Evolutionary conservation across 164 flowering plant species (phyloP).

Genomic region (Malania oleifera): DNA sequence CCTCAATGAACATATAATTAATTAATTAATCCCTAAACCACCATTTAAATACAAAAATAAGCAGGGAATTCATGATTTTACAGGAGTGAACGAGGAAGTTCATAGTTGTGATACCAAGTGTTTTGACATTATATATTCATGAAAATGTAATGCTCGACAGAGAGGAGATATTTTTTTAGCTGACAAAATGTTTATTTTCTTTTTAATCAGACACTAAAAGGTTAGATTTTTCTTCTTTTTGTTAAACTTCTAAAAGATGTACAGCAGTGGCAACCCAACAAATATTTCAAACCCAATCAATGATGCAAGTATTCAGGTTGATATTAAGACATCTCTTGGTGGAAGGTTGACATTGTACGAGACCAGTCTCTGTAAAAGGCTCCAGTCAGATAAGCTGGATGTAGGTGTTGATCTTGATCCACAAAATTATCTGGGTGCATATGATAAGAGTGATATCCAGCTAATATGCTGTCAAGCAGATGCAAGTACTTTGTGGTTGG

Average conservation of each 20-base stretch:
- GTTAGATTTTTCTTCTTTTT: background rate
- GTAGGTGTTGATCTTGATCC: constrained; percentile 47
- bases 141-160: no score
- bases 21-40: no score
- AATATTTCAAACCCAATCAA: constrained; percentile 92
- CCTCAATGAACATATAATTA: no score
- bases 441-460: constrained; percentile 75
- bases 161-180: no score
- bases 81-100: no score
- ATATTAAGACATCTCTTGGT: constrained; percentile 49
- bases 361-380: constrained; percentile 74
- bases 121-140: no score
- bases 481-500: constrained; percentile 80
- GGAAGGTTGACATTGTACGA: constrained; percentile 84
- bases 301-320: constrained; percentile 79
- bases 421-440: constrained; percentile 45
- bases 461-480: constrained; percentile 92
- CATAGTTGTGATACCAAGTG: no score
- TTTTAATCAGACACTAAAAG: no score
- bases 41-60: no score
- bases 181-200: no score
- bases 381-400: constrained; percentile 47
- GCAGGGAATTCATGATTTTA: no score
- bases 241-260: constrained; percentile 59
- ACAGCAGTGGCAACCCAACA: constrained; percentile 99